Evolutionary conservation across 306 rosid species (phyloP).

Genomic region (Vigna nakashimae): DNA sequence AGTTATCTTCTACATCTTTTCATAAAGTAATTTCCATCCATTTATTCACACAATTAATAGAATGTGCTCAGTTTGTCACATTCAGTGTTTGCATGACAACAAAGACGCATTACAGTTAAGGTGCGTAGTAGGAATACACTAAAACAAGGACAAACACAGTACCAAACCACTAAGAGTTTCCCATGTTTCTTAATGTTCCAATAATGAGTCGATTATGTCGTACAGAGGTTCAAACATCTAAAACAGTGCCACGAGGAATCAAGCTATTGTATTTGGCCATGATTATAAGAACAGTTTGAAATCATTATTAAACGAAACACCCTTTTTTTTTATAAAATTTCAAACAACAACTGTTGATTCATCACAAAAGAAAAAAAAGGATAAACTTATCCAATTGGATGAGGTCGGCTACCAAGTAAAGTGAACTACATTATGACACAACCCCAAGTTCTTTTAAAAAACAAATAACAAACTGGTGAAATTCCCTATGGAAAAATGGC

Average conservation of each 20-base stretch:
- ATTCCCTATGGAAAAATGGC: neutral
- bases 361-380: conserved; percentile 14
- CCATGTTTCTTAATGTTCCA: conserved; percentile 29
- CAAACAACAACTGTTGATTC: neutral
- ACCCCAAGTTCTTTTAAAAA: too few relatives aligned
- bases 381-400: neutral
- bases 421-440: neutral
- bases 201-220: conserved; percentile 26
- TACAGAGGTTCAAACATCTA: conserved; percentile 13
- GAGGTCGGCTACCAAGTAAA: neutral
- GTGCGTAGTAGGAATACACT: conserved; percentile 1
- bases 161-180: conserved; percentile 34
- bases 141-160: conserved; percentile 21
- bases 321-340: neutral
- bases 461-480: too few relatives aligned
- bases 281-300: conserved; percentile 2
- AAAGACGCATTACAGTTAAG: conserved; percentile 31
- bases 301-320: conserved; percentile 5
- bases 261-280: neutral
- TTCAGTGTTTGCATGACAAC: neutral
- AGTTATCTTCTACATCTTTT: neutral
- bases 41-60: conserved; percentile 11
- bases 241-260: conserved; percentile 15
- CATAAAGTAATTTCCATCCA: conserved; percentile 17
- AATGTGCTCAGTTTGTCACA: conserved; percentile 11